These are phyloP conservation scores for Sesbania bispinosa DNA, from an alignment of 306 rosid genomes.

Conservation along the genomic window DNA sequence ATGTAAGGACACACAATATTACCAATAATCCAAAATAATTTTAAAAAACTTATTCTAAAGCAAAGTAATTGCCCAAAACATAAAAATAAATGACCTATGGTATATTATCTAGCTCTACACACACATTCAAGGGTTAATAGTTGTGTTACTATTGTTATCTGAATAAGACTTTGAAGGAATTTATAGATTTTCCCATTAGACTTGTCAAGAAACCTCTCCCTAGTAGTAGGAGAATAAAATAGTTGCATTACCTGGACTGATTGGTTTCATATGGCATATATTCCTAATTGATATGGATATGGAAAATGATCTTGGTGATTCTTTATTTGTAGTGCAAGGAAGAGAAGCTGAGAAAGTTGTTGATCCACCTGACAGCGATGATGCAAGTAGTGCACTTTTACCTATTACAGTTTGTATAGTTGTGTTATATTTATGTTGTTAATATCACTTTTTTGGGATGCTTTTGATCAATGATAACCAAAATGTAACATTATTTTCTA, in stretches of 20 bases:
- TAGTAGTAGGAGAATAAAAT: too few species aligned
- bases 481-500: not conserved
- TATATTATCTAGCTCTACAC: too few species aligned
- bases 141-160: too few species aligned
- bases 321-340: slow-evolving; percentile 44
- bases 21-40: too few species aligned
- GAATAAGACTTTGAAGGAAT: too few species aligned
- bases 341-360: slow-evolving; percentile 43
- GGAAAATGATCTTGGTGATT: slow-evolving; percentile 67
- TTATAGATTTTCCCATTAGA: too few species aligned
- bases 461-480: slow-evolving; percentile 17
- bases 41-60: too few species aligned
- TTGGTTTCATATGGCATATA: slow-evolving; percentile 20
- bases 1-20: too few species aligned
- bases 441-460: not conserved
- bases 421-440: slow-evolving; percentile 15
- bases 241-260: not conserved
- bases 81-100: too few species aligned
- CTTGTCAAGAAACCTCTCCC: too few species aligned
- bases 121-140: too few species aligned
- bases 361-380: slow-evolving; percentile 36
- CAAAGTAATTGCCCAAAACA: too few species aligned
- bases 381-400: slow-evolving; percentile 38
- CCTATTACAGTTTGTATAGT: not conserved
- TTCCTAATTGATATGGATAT: slow-evolving; percentile 95